Percentiles rank a stretch among this genome's conserved stretches.
Conservation (phyloP, 345 rosid genomes). For the Bruguiera parviflora region DNA sequence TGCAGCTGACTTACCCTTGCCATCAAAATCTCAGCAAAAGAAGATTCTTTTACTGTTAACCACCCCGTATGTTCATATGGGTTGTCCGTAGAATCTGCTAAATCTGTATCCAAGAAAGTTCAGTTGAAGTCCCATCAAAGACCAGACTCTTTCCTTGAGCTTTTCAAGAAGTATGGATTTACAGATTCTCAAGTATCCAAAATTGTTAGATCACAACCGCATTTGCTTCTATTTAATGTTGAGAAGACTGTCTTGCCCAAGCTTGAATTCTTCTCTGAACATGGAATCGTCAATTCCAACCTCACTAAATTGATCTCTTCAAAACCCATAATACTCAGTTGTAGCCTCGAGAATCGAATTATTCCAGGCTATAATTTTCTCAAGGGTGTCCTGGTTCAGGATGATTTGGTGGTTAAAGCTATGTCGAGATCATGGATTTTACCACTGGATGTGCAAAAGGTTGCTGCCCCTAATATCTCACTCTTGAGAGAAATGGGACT, state of each 20-base stretch:
- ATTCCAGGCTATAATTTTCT: conserved; percentile 41
- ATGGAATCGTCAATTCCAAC: conserved; percentile 33
- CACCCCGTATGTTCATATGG: conserved; percentile 44
- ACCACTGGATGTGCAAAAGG: background rate
- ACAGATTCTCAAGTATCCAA: conserved; percentile 30
- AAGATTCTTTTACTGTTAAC: conserved; percentile 15
- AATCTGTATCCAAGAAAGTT: conserved; percentile 24
- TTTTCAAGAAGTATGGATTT: conserved; percentile 39
- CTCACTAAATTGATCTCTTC: conserved; percentile 29
- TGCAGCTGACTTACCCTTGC: too few relatives aligned
- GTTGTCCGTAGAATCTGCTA: conserved; percentile 36
- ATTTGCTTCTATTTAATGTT: conserved; percentile 27
- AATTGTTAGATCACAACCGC: conserved; percentile 35
- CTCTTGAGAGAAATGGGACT: background rate
- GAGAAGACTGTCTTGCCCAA: conserved; percentile 38
- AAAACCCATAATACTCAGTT: conserved; percentile 29
- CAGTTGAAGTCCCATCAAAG: conserved; percentile 24
- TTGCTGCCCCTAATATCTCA: background rate
- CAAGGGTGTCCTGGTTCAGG: conserved; percentile 27
- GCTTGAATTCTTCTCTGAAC: conserved; percentile 35
- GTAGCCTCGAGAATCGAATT: conserved; percentile 37
- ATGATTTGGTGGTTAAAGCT: conserved; percentile 35
- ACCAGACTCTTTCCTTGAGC: conserved; percentile 36
- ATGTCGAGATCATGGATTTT: conserved; percentile 19
- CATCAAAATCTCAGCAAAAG: background rate